A percentile compares a stretch with the other conserved stretches of the same genome.
These are phyloP conservation scores for Hymenoscyphus fraxineus DNA, from an alignment of 2,329 filamentous ascomycete species.

Conservation along the genomic window DNA sequence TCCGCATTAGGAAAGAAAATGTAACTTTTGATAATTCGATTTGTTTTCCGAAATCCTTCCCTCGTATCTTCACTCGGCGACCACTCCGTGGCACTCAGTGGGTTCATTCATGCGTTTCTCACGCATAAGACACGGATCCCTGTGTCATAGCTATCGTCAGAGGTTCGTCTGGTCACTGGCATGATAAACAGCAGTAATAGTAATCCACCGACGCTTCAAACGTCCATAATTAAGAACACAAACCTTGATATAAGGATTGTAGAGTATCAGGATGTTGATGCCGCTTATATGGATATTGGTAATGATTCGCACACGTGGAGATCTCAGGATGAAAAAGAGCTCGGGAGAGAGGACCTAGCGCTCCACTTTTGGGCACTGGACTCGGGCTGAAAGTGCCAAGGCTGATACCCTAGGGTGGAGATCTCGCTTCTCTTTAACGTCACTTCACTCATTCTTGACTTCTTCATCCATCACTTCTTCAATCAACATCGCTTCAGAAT, in stretches of 20 bases:
- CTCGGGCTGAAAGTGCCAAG: background rate
- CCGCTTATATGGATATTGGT: background rate
- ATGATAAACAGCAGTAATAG: background rate
- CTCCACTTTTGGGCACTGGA: background rate
- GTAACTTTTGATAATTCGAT: background rate
- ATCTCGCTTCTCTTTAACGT: background rate
- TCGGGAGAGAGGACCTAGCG: background rate
- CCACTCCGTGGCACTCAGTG: background rate
- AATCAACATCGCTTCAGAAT: background rate
- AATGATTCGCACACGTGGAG: no score
- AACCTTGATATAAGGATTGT: background rate
- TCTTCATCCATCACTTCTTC: background rate
- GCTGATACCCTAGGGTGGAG: background rate
- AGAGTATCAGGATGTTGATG: background rate
- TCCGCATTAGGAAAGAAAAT: background rate
- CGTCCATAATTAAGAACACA: background rate
- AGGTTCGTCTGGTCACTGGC: background rate
- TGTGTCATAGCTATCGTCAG: background rate
- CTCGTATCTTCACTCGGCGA: background rate
- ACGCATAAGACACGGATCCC: background rate
- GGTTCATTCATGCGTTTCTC: background rate
- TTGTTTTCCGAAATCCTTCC: background rate
- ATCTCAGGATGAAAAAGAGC: no score
- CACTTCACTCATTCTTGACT: background rate
- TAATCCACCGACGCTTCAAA: background rate